Percentiles rank a stretch among this genome's conserved stretches.
Evolutionary conservation across 2,329 filamentous ascomycete genomes (phyloP).

Genomic region (Aspergillus ustus): DNA sequence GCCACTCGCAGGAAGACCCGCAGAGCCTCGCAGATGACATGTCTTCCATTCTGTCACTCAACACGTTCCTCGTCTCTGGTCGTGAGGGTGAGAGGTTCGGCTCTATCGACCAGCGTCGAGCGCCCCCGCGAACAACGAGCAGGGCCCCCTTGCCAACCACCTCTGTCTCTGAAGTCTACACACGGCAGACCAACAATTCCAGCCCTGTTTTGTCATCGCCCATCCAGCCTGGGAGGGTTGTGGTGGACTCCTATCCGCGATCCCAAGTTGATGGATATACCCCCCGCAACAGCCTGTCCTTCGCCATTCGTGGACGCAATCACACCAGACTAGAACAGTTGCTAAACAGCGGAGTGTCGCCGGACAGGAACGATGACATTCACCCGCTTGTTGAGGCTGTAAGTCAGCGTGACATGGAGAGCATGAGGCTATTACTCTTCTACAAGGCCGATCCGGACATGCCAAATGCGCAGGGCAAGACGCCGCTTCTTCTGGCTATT

Average conservation of each 20-base stretch:
- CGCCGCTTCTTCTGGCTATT: slow-evolving; percentile 57
- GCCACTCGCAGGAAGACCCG: slow-evolving; percentile 20
- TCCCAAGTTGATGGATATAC: neutral
- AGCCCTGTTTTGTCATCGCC: neutral
- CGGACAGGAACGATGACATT: slow-evolving; percentile 53
- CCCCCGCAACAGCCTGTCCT: neutral
- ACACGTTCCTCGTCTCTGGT: slow-evolving; percentile 23
- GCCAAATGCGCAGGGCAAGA: slow-evolving; percentile 54
- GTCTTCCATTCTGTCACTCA: slow-evolving; percentile 35
- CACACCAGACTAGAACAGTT: neutral
- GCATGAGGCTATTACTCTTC: slow-evolving; percentile 58
- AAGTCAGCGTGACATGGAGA: slow-evolving; percentile 57
- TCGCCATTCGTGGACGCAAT: neutral
- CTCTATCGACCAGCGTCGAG: neutral
- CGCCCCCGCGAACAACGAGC: neutral
- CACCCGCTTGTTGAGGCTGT: slow-evolving; percentile 55
- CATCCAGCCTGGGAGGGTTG: neutral
- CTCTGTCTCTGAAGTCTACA: neutral
- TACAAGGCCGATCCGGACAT: slow-evolving; percentile 64
- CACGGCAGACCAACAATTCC: neutral
- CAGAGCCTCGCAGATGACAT: slow-evolving; percentile 33
- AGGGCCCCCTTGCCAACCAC: slow-evolving; percentile 21
- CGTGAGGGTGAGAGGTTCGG: slow-evolving; percentile 1
- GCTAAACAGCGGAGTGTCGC: slow-evolving; percentile 50
- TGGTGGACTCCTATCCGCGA: neutral